These are phyloP conservation scores for Corinectria fuckeliana DNA, from an alignment of 2,329 filamentous ascomycete genomes.

Conservation along the genomic window DNA sequence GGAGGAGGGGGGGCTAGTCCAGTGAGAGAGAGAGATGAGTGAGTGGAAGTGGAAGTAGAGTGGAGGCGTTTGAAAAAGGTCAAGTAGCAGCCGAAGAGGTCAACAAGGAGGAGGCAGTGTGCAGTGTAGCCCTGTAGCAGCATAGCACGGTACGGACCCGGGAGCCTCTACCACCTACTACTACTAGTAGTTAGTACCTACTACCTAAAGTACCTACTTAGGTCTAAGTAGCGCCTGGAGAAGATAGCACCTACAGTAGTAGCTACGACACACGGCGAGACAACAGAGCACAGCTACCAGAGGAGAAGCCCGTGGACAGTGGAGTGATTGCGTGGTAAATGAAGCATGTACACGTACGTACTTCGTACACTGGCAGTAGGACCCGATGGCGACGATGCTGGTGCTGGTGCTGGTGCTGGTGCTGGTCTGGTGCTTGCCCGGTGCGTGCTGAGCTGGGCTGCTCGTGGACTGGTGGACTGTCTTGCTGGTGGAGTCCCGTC, in stretches of 20 bases:
- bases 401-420: not conserved
- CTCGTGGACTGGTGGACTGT: not conserved
- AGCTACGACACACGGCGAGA: too few species aligned
- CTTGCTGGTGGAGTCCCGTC: not conserved
- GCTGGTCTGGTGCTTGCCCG: not conserved
- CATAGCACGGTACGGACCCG: too few species aligned
- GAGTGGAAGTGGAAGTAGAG: constrained; percentile 1
- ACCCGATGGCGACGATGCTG: not conserved
- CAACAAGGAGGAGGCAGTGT: not conserved
- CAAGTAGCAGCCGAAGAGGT: not conserved
- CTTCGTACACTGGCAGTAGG: too few species aligned
- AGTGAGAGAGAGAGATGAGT: not conserved
- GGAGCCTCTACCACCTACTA: not conserved
- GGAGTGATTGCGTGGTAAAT: too few species aligned
- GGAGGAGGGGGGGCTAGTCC: constrained; percentile 5
- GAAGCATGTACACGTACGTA: not conserved
- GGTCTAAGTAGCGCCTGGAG: too few species aligned
- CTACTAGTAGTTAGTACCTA: too few species aligned
- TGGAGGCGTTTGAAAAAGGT: not conserved
- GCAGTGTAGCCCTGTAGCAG: too few species aligned
- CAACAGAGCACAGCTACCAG: too few species aligned
- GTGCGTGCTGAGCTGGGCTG: not conserved
- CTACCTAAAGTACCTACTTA: too few species aligned
- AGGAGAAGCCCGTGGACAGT: too few species aligned
- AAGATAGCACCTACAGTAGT: too few species aligned